Evolutionary conservation across 2,329 filamentous ascomycete species (phyloP), one percentile per base, ranked within the genome.

Genomic region (Calonectria pseudoturangicola): DNA sequence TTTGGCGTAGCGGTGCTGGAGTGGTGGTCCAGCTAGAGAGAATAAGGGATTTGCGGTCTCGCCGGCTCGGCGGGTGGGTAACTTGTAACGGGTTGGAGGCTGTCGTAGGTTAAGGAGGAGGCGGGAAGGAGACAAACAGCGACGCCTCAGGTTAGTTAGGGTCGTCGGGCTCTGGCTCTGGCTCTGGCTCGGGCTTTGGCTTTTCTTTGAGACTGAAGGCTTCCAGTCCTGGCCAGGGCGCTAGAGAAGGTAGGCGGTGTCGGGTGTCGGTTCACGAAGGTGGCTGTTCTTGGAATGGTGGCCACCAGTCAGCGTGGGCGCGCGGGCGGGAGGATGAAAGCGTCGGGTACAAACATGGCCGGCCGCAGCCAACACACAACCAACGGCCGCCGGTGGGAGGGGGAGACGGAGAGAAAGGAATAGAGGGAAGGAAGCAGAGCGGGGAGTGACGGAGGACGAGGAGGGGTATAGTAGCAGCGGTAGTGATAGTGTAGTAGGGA

Each of bases 251-350:
- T 66, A 75, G 75, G 77, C 77, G 74, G 77, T 79, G 76, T 76
- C 66, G 68, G 75, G 68, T 62, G 63, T 73, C 63, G 70, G 70
- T 77, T 74, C 66, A 78, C 45, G 72, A 71, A 72, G 75, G 69
- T 72, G 76, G 74, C 77, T 79, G 76, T 79, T 79, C 76, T 79
- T 79, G 75, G 77, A 79, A 79, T 77, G 75, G 74, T 74, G 77
- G 68, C 74, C 71, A 75, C 76, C 76, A 79, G 77, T 79, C 77
- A 79, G 77, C 75, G 77, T 75, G 64, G 54, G 73, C 68, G 62
- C 56, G 68, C 64, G 68, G 58, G 43, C 60, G 75, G 71, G 73
- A 70, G 69, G 62, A 70, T 71, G 73, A 62, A 68, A 74, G 74
- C 73, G 70, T 74, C 71, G 76, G 76, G 69, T 73, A 75, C 65